A percentile compares a stretch with the other conserved stretches of the same genome.
Evolutionary conservation across 306 rosid species (phyloP).

Genomic region (Dalbergia cochinchinensis): DNA sequence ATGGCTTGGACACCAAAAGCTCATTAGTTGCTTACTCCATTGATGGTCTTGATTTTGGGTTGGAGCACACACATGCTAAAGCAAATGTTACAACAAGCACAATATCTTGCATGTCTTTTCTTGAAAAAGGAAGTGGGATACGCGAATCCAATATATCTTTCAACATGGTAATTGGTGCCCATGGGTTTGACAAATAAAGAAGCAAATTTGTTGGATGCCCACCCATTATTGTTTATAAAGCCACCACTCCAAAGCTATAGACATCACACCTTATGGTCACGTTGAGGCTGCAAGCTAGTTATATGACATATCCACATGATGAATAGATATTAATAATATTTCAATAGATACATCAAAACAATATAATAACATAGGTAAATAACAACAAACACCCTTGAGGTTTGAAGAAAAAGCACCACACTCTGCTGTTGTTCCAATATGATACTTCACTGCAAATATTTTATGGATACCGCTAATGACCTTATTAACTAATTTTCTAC

Average conservation of each 20-base stretch:
- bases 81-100: constrained; percentile 25
- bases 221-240: constrained; percentile 41
- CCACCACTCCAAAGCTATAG: constrained; percentile 42
- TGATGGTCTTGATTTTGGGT: constrained; percentile 26
- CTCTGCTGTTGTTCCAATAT: no score
- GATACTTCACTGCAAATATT: no score
- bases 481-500: no score
- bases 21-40: constrained; percentile 32
- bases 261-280: constrained; percentile 42
- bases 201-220: constrained; percentile 31
- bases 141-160: constrained; percentile 34
- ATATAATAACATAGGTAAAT: no score
- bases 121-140: background rate
- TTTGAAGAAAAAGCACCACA: no score
- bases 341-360: background rate
- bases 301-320: background rate
- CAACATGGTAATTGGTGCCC: constrained; percentile 12
- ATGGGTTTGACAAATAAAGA: background rate
- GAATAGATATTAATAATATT: background rate
- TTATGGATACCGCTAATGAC: no score
- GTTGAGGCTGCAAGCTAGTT: constrained; percentile 23
- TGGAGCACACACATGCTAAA: background rate
- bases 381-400: no score
- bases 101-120: constrained; percentile 39
- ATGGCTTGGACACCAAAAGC: constrained; percentile 1